A percentile compares a stretch with the other conserved stretches of the same genome.
phyloP scores from a whole-genome alignment of 2,329 filamentous ascomycete genomes.

The Talaromyces sp. region DNA sequence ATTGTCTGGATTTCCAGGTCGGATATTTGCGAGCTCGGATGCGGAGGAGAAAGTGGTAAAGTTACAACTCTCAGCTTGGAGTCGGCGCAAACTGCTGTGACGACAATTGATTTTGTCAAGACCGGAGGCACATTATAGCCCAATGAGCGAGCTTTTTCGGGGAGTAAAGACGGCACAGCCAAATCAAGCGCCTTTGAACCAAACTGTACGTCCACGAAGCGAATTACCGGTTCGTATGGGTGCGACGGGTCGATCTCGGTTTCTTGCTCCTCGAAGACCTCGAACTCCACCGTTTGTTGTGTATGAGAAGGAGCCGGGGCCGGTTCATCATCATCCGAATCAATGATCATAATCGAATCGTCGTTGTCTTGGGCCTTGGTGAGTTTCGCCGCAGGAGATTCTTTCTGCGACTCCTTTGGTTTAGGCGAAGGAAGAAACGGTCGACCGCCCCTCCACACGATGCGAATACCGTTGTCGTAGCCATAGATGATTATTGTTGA shows the following conservation, averaged over 20 bases:
- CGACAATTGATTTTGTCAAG: constrained; percentile 47
- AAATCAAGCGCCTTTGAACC: constrained; percentile 50
- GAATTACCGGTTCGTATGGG: constrained; percentile 51
- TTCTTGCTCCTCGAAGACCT: constrained; percentile 48
- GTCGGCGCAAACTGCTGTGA: constrained; percentile 54
- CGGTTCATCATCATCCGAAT: constrained; percentile 54
- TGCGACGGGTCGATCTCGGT: constrained; percentile 52
- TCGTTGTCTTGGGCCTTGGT: constrained; percentile 20
- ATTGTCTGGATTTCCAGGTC: constrained; percentile 43
- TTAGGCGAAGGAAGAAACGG: constrained; percentile 33
- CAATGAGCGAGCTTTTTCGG: constrained; percentile 31
- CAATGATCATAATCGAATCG: constrained; percentile 51
- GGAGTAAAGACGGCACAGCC: constrained; percentile 44
- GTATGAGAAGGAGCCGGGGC: constrained; percentile 22
- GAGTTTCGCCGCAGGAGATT: constrained; percentile 19
- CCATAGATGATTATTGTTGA: constrained; percentile 59
- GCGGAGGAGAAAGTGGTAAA: constrained; percentile 51
- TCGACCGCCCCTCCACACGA: constrained; percentile 58
- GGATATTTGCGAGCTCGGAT: constrained; percentile 33
- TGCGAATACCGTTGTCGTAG: constrained; percentile 52
- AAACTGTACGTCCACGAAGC: constrained; percentile 51
- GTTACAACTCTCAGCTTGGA: constrained; percentile 52
- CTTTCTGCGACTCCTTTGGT: constrained; percentile 18
- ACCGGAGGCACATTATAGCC: constrained; percentile 43
- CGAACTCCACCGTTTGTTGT: constrained; percentile 3